Base-by-base conservation (phyloP, 495 filamentous ascomycete species). In the Podospora fimiseda region DNA sequence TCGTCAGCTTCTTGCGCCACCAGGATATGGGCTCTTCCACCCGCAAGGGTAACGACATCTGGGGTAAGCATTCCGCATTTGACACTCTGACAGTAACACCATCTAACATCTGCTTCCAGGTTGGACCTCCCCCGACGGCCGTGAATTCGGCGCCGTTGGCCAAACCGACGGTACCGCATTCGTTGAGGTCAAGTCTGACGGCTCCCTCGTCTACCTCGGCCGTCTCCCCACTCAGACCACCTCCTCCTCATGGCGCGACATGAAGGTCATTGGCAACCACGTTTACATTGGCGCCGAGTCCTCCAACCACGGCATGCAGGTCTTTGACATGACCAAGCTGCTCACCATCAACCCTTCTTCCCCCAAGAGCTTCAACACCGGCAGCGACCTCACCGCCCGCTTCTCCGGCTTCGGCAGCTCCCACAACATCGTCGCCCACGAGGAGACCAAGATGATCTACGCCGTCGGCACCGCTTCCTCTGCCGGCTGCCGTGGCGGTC, bases 1-100 rank as follows among this genome's bases (percentile, higher is more conserved):
- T 81, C 23, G 71, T 73, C 58, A 69, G 73, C 58, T 82, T 82
- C 62, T 53, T 72, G 39, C 65, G 60, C 33, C 79, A 81, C 59
- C 65, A 63, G 1, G 70, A 71, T 45, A 62, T 82, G 11, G 76
- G 76, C 19, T 75, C 70, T 38, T 60, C 53, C 44, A 55, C 50
- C 42, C 63, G 60, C 49, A 62, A 64, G 51, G 70, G 70, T 46
- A 62, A 68, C 51, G 69, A 65, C 30, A 64, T 67, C 8, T 74
- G 70, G 71, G 75, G 73, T 41, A 41, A 14, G 39, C 16, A n/a
- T n/a, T n/a, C 16, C 4, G 39, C 27, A 33, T 41, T n/a, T 41
- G n/a, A n/a, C n/a, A n/a, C n/a, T n/a, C n/a, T n/a, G n/a, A n/a
- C n/a, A n/a, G n/a, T n/a, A n/a, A n/a, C n/a, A n/a, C n/a, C n/a